A percentile compares a stretch with the other conserved stretches of the same genome.
Evolutionary conservation across 768 basidiomycete species (phyloP).

Genomic region (Kwoniella shandongensis): DNA sequence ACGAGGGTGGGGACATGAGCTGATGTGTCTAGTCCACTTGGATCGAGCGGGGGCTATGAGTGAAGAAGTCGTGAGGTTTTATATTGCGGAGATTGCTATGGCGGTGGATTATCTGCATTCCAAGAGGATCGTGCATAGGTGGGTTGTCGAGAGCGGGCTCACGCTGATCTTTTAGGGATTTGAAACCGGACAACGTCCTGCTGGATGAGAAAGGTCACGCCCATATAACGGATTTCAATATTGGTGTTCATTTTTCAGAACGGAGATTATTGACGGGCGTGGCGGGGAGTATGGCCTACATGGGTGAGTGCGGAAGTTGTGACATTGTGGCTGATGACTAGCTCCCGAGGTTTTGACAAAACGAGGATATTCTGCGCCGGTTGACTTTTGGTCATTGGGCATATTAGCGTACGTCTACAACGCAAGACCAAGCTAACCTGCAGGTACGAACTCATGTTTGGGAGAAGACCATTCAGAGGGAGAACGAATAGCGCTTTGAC

Average conservation of each 20-base stretch:
- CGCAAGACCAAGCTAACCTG: not conserved
- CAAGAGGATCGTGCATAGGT: constrained; percentile 95
- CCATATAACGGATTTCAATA: constrained; percentile 97
- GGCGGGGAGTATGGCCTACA: constrained; percentile 98
- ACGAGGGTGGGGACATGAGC: not conserved
- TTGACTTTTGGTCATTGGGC: constrained; percentile 97
- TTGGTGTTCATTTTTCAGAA: constrained; percentile 95
- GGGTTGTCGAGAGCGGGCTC: constrained; percentile 47
- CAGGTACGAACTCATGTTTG: constrained; percentile 78
- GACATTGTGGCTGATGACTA: constrained; percentile 27
- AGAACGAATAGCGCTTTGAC: constrained; percentile 90
- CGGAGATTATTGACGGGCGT: constrained; percentile 84
- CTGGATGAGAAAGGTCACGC: constrained; percentile 92
- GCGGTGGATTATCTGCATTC: constrained; percentile 88
- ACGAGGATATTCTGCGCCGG: constrained; percentile 87
- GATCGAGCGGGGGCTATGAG: constrained; percentile 73
- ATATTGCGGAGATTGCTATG: constrained; percentile 83
- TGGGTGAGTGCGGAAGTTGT: constrained; percentile 62
- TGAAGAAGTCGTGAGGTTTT: constrained; percentile 80
- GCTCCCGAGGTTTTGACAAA: constrained; percentile 90
- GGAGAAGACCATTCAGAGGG: constrained; percentile 87
- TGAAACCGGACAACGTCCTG: constrained; percentile 97
- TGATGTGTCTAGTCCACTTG: constrained; percentile 69
- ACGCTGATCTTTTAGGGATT: constrained; percentile 61
- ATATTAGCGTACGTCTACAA: constrained; percentile 66